A percentile compares a stretch with the other conserved stretches of the same genome.
Evolutionary conservation across 1,284 basidiomycete genomes (phyloP).

Genomic region (Sporisorium graminicola): DNA sequence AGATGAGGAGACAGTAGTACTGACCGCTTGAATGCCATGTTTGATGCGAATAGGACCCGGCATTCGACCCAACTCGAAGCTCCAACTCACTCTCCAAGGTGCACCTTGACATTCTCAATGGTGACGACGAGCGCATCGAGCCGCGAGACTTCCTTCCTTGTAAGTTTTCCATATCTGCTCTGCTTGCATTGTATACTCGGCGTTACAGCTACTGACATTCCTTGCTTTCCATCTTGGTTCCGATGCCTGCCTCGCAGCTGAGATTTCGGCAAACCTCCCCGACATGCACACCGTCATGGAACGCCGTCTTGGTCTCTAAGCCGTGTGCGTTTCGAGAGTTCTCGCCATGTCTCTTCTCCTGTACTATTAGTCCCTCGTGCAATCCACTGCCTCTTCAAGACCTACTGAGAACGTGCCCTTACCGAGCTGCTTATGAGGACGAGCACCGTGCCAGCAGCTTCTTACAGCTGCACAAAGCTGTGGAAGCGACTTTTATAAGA

Average conservation of each 20-base stretch:
- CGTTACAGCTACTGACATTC: neutral
- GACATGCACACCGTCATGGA: conserved; percentile 51
- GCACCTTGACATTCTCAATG: conserved; percentile 67
- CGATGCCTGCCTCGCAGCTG: conserved; percentile 15
- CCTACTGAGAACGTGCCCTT: neutral
- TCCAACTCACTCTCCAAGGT: conserved; percentile 55
- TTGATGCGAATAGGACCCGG: conserved; percentile 24
- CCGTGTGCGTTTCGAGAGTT: neutral
- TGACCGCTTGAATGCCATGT: neutral
- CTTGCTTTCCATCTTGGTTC: neutral
- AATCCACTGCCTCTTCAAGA: conserved; percentile 4
- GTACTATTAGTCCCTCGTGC: conserved; percentile 28
- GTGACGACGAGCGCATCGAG: conserved; percentile 64
- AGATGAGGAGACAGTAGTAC: neutral
- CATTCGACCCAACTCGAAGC: conserved; percentile 33
- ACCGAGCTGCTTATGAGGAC: too few species aligned
- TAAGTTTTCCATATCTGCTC: conserved; percentile 29
- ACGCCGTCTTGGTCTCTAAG: conserved; percentile 40
- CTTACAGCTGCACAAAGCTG: too few species aligned
- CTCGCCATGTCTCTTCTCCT: conserved; percentile 1
- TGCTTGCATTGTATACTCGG: neutral
- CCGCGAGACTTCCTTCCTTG: conserved; percentile 65
- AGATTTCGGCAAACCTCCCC: conserved; percentile 28
- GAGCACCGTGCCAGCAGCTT: too few species aligned
- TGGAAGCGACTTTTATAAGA: too few species aligned